These are phyloP conservation scores for Penstemon barbatus DNA, from an alignment of 257 asterid genomes.

Conservation along the genomic window DNA sequence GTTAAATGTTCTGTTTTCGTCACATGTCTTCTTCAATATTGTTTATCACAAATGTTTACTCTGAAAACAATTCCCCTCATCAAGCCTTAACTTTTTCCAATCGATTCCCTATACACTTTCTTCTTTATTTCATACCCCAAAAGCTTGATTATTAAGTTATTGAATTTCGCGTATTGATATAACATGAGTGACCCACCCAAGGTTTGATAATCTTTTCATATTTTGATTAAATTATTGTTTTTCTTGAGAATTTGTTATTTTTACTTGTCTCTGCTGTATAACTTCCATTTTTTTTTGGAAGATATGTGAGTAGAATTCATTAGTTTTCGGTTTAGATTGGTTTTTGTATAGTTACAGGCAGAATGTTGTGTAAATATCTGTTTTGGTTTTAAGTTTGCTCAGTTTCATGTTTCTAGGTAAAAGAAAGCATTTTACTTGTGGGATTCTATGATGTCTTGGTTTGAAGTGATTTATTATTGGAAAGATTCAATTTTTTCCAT, in stretches of 20 bases:
- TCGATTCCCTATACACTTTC: slow-evolving; percentile 34
- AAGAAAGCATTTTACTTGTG: slow-evolving; percentile 12
- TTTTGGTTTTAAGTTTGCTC: slow-evolving; percentile 8
- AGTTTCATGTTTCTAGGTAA: slow-evolving; percentile 8
- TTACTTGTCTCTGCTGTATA: background rate
- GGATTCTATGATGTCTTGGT: slow-evolving; percentile 20
- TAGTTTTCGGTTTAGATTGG: slow-evolving; percentile 23
- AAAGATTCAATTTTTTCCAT: slow-evolving; percentile 20
- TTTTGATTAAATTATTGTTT: background rate
- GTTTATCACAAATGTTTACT: slow-evolving; percentile 28
- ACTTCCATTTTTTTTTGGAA: slow-evolving; percentile 22
- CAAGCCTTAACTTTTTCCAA: slow-evolving; percentile 37
- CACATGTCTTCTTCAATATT: slow-evolving; percentile 64
- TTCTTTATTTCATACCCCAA: slow-evolving; percentile 37
- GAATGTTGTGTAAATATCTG: slow-evolving; percentile 3
- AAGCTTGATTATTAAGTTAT: slow-evolving; percentile 28
- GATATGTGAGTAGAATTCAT: slow-evolving; percentile 8
- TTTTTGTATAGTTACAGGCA: background rate
- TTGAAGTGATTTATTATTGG: slow-evolving; percentile 1
- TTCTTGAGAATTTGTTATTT: slow-evolving; percentile 4
- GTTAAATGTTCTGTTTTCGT: slow-evolving; percentile 41
- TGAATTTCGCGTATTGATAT: slow-evolving; percentile 27
- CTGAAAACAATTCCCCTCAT: slow-evolving; percentile 32
- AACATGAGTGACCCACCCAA: slow-evolving; percentile 61
- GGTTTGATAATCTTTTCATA: slow-evolving; percentile 38